Percentiles rank a stretch among this genome's conserved stretches.
Conservation (phyloP, 2,329 filamentous ascomycete species). For the Colletotrichum incanum region DNA sequence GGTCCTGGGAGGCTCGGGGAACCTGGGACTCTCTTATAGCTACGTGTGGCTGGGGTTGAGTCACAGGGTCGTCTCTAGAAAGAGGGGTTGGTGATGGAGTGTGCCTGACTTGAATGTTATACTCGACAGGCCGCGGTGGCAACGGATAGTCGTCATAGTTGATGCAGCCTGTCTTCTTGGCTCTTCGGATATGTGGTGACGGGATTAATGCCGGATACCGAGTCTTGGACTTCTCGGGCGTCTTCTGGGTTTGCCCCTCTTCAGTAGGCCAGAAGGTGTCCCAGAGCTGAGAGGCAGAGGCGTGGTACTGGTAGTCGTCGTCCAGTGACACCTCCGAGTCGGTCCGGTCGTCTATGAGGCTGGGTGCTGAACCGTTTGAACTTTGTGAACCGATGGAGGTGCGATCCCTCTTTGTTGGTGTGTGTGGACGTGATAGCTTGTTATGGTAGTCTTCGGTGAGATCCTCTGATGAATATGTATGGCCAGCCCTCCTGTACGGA, state of each 20-base stretch:
- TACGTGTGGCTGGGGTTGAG: conserved; percentile 41
- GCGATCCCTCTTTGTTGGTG: conserved; percentile 49
- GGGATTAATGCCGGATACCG: conserved; percentile 44
- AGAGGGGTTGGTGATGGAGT: conserved; percentile 16
- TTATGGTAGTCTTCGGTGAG: conserved; percentile 26
- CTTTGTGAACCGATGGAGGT: conserved; percentile 57
- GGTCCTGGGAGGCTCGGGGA: conserved; percentile 34
- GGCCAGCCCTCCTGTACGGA: conserved; percentile 39
- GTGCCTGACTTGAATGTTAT: conserved; percentile 39
- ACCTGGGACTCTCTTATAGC: not conserved
- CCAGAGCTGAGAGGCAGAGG: conserved; percentile 64
- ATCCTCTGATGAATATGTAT: conserved; percentile 41
- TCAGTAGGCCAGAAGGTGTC: conserved; percentile 64
- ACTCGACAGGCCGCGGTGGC: conserved; percentile 45
- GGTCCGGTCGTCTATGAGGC: conserved; percentile 65
- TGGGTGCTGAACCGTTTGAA: conserved; percentile 63
- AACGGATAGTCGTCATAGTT: conserved; percentile 46
- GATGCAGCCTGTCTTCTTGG: conserved; percentile 42
- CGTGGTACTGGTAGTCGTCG: conserved; percentile 66
- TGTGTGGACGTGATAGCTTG: conserved; percentile 24
- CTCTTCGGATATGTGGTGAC: conserved; percentile 42
- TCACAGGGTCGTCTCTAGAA: conserved; percentile 13
- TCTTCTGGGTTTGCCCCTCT: conserved; percentile 27
- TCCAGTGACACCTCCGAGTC: conserved; percentile 68
- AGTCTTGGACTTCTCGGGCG: conserved; percentile 36